A percentile compares a stretch with the other conserved stretches of the same genome.
phyloP scores from a whole-genome alignment of 169 alveolate genomes.

The Plasmodium reichenowi region DNA sequence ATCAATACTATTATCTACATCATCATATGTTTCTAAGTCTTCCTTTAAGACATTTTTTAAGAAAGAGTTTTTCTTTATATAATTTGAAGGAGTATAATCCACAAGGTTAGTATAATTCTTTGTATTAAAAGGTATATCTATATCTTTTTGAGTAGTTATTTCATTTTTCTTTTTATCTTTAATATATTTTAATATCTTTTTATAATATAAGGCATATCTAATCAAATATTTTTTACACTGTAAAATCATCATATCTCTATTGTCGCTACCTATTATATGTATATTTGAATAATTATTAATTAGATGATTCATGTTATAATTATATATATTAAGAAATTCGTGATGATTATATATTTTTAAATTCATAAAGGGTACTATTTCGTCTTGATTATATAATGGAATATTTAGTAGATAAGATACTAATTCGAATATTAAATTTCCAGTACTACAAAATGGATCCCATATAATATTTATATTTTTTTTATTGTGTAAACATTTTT shows the following conservation, averaged over 20 bases:
- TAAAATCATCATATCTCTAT: slow-evolving; percentile 55
- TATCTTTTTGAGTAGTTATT: background rate
- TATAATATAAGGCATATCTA: slow-evolving; percentile 36
- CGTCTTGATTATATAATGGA: slow-evolving; percentile 46
- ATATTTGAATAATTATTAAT: slow-evolving; percentile 6
- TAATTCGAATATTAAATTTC: slow-evolving; percentile 57
- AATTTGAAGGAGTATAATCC: background rate
- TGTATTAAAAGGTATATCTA: background rate
- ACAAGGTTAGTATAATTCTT: background rate
- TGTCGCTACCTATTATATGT: slow-evolving; percentile 58
- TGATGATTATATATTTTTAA: slow-evolving; percentile 47
- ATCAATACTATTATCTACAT: background rate
- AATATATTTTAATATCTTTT: slow-evolving; percentile 9
- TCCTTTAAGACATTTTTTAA: slow-evolving; percentile 16
- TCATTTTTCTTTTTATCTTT: background rate
- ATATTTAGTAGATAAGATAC: slow-evolving; percentile 23
- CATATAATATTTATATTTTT: slow-evolving; percentile 44
- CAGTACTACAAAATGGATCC: slow-evolving; percentile 73
- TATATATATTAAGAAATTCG: slow-evolving; percentile 32
- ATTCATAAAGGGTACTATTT: slow-evolving; percentile 71
- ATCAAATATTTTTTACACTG: slow-evolving; percentile 64
- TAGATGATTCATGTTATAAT: slow-evolving; percentile 1
- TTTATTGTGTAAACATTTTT: slow-evolving; percentile 49
- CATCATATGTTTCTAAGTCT: slow-evolving; percentile 12
- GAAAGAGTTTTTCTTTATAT: slow-evolving; percentile 27